Evolutionary conservation across 75 land plant genomes (phyloP), one percentile per base, ranked within the genome.

Genomic region (Sequoia sempervirens): DNA sequence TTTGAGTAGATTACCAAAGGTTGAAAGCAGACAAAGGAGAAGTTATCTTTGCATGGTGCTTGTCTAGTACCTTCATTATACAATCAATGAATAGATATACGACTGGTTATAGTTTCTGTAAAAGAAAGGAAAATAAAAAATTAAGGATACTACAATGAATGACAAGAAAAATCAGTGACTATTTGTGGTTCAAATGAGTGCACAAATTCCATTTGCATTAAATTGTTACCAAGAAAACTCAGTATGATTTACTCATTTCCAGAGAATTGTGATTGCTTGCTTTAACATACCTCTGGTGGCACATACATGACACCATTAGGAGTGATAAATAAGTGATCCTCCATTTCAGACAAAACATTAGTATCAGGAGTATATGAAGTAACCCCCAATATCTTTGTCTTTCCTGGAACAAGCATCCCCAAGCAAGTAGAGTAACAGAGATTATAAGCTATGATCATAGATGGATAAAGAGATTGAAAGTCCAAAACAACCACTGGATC

Each of bases 371-470:
- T 79, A 85, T 89, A 90, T 34, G 92, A 81, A 81, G 91, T 91
- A 40, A 94, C 96, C 75, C 99, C 99, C 85, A 97, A 88, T 46
- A 87, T 90, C 82, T 91, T 88, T 61, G 85, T 86, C 83, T 91
- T 93, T 58, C 92, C 87, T 61, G 94, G 89, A 6, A 82, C 79
- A 80, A 94, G 80, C 85, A 93, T 94, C 14, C 99, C 99, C 75
- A 97, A 88, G 87, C 98, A 96, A 34, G 99, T 96, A 41, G 89
- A 96, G 87, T 84, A 97, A 87, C 99, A 97, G 43, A 97, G 91
- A 75, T 97, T 97, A 84, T 97, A 97, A 54, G 93, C 99, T 84
- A 97, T 97, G 50, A 97, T 92, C 99, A 97, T 97, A 66, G 99
- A 97, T 70, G 99, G 99, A 89, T 97, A 97, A 80, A 97, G 94